Base-by-base conservation (phyloP, 2,329 filamentous ascomycete genomes). In the Alternaria ethzedia region DNA sequence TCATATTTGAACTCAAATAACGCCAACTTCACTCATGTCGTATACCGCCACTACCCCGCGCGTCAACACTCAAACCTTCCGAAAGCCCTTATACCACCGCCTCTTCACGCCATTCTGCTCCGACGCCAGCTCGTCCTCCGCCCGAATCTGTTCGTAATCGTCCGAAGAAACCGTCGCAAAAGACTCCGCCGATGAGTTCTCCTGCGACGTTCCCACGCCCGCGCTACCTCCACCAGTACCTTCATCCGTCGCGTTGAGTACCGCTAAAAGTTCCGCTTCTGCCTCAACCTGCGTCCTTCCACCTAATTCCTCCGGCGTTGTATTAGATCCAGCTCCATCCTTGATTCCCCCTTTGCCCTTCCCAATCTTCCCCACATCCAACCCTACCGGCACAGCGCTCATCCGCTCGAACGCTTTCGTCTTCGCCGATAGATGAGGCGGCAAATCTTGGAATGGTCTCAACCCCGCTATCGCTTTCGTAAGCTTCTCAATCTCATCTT, bases 81-180 rank as follows among this genome's bases (percentile, higher is more conserved):
- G 59, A 41, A 68, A 65, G 7, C 54, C 59, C 36, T 57, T 65
- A n/a, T 66, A 69, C 67, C 67, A 65, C 56, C 60, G 66, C 43
- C 56, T 63, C 20, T 25, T 57, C 11, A 20, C 32, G 6, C 63
- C 65, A 41, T 66, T 69, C 3, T 61, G 54, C 17, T 64, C 67
- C 11, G 36, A 23, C 9, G 30, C 30, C 4, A 26, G 28, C 6
- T 28, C 17, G 13, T 15, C 20, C n/a, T 57, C 51, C 11, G 25
- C 46, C 4, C 30, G 49, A 17, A 68, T 17, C 5, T 5, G 41
- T 21, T 69, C 67, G 6, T 65, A 63, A 1, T 57, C 50, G 9
- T 51, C 51, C 9, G 55, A 60, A 0, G 32, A n/a, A n/a, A 17
- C 26, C 32, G 58, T 60, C 23, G 25, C 56, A 28, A 58, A 44